Base-by-base conservation (phyloP, 352 stramenopile species). In the Thalassiosira allenii region DNA sequence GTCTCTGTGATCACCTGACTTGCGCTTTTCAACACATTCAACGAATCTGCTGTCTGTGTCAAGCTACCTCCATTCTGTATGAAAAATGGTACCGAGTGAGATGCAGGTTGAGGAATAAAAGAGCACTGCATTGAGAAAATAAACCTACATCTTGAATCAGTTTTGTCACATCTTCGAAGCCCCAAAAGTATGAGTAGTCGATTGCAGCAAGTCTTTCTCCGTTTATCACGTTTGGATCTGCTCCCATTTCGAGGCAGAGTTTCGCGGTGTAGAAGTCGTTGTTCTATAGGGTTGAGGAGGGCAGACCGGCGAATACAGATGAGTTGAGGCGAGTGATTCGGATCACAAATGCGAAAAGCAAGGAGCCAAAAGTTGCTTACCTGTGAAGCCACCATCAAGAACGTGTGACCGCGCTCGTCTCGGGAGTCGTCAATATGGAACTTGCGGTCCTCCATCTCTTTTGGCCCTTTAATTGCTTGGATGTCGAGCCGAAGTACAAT, bases 251-350 rank as follows among this genome's bases (percentile, higher is more conserved):
- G 14, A 79, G 40, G 34, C 69, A 79, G 1, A 63, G 23, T 25
- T 59, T 53, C 11, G 69, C 69, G 2, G 69, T 79, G 29, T 47
- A n/a, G 17, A 79, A 63, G 59, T 79, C 69, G 61, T 79, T 29
- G 34, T 79, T 79, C 40, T n/a, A n/a, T n/a, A n/a, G n/a, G n/a
- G n/a, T n/a, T n/a, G n/a, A n/a, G n/a, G n/a, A n/a, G n/a, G n/a
- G n/a, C n/a, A n/a, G n/a, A n/a, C n/a, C n/a, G n/a, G n/a, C n/a
- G n/a, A n/a, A n/a, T n/a, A n/a, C n/a, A n/a, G n/a, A n/a, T n/a
- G n/a, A n/a, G n/a, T n/a, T n/a, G n/a, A n/a, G n/a, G n/a, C n/a
- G n/a, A n/a, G n/a, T n/a, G n/a, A n/a, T n/a, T n/a, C n/a, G n/a
- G n/a, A n/a, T n/a, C n/a, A n/a, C n/a, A n/a, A n/a, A n/a, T n/a